Evolutionary conservation across 208 protist genomes (phyloP), one percentile per base, ranked within the genome.

Genomic region (Trypanosoma cruzi): DNA sequence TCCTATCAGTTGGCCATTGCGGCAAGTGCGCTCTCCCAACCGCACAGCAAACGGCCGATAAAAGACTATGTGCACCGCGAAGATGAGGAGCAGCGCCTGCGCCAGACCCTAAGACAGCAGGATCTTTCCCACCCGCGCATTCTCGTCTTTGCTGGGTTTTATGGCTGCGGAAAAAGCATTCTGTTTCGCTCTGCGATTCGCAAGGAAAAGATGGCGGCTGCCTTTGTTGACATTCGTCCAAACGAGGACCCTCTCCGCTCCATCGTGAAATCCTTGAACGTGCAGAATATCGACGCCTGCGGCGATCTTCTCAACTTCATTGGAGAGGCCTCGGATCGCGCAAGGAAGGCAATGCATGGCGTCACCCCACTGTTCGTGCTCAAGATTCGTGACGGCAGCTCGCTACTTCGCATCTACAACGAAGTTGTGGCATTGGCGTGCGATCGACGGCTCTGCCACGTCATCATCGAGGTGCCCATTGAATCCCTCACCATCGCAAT

Each of bases 231-330:
- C 46, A 82, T 93, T 44, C 80, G 85, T 50, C 79, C 72, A 54
- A 85, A 85, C 55, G 86, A 92, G 65, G 89, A 92, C 58, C 79
- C 85, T 29, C 78, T 95, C 71, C 81, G 84, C 24, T 67, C 71
- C 14, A 77, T 77, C 40, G 83, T 90, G 54, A 92, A 92, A 55
- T 80, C 88, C 0, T 72, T 96, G 6, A 88, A 88, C 18, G 90
- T 94, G 13, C 86, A 82, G 16, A 85, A 90, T 53, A 87, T 92
- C 10, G 90, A 96, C 50, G 84, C 85, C 13, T 96, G 90, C 70
- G 90, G 90, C 44, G 88, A 96, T 62, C 77, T 88, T n/a, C 68
- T 89, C 29, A 86, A 92, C 64, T 96, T 96, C 48, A 89, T 93
- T 53, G 64, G 75, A 0, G 88, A 96, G 58, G 88, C 88, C 11